These are phyloP conservation scores for Cylindrodendrum hubeiense DNA, from an alignment of 2,329 filamentous ascomycete genomes.

Conservation along the genomic window DNA sequence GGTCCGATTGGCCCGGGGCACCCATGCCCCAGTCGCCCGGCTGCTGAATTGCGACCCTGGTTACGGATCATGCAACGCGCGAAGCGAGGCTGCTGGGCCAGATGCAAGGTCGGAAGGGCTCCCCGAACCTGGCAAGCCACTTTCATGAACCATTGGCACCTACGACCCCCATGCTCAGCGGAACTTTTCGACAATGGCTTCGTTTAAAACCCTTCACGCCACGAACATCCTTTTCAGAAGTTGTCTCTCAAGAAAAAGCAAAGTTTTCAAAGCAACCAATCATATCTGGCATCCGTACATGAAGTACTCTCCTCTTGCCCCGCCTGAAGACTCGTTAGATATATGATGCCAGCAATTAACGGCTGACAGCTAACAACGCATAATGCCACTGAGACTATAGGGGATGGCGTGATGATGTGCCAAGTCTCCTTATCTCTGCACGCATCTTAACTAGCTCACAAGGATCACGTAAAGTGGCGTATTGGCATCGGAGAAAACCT, in stretches of 20 bases:
- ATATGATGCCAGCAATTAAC: too few relatives aligned
- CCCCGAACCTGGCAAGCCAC: constrained; percentile 3
- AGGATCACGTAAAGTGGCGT: not conserved
- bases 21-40: constrained; percentile 4
- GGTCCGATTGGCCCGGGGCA: constrained; percentile 25
- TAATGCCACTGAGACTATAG: too few relatives aligned
- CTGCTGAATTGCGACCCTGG: constrained; percentile 5
- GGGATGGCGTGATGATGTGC: too few relatives aligned
- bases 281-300: not conserved
- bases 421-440: not conserved
- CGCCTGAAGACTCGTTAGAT: too few relatives aligned
- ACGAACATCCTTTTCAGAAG: not conserved
- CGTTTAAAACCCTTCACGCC: constrained; percentile 8
- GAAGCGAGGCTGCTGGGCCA: constrained; percentile 2
- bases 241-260: not conserved
- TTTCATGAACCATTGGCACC: too few relatives aligned
- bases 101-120: constrained; percentile 13
- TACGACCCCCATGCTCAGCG: not conserved
- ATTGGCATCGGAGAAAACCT: not conserved
- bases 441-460: not conserved
- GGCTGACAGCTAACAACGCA: too few relatives aligned
- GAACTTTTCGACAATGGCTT: not conserved
- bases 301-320: not conserved
- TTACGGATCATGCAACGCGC: constrained; percentile 8
- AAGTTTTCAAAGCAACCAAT: not conserved